These are phyloP conservation scores for Ballota nigra DNA, from an alignment of 257 asterid species.

Conservation along the genomic window DNA sequence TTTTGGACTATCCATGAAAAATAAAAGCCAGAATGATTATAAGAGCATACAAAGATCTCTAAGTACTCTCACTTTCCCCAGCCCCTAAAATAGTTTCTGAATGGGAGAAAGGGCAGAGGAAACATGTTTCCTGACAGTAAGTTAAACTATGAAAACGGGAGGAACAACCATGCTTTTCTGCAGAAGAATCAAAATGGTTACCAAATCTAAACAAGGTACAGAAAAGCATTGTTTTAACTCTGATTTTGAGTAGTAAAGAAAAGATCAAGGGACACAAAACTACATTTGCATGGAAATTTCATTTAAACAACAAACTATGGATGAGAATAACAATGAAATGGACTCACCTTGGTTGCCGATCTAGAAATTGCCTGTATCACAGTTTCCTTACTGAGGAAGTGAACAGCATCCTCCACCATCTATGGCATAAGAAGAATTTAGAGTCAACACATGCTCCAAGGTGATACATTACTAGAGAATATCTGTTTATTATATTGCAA, in stretches of 20 bases:
- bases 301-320: background rate
- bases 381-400: slow-evolving; percentile 94
- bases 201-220: slow-evolving; percentile 2
- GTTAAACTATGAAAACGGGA: background rate
- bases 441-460: slow-evolving; percentile 19
- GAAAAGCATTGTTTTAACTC: no score
- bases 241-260: background rate
- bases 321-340: slow-evolving; percentile 1
- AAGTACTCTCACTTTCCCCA: background rate
- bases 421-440: slow-evolving; percentile 26
- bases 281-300: background rate
- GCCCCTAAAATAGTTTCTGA: background rate
- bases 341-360: slow-evolving; percentile 91
- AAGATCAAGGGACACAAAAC: background rate
- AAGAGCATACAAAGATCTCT: background rate
- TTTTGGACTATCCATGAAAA: background rate
- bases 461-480: slow-evolving; percentile 10
- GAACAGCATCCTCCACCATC: slow-evolving; percentile 99
- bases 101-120: background rate
- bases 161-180: background rate
- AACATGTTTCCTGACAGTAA: no score
- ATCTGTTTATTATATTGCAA: background rate
- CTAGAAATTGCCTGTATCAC: slow-evolving; percentile 89
- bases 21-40: background rate
- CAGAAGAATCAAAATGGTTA: background rate